These are phyloP conservation scores for Fusarium proliferatum DNA, from an alignment of 2,329 filamentous ascomycete species.

Conservation along the genomic window DNA sequence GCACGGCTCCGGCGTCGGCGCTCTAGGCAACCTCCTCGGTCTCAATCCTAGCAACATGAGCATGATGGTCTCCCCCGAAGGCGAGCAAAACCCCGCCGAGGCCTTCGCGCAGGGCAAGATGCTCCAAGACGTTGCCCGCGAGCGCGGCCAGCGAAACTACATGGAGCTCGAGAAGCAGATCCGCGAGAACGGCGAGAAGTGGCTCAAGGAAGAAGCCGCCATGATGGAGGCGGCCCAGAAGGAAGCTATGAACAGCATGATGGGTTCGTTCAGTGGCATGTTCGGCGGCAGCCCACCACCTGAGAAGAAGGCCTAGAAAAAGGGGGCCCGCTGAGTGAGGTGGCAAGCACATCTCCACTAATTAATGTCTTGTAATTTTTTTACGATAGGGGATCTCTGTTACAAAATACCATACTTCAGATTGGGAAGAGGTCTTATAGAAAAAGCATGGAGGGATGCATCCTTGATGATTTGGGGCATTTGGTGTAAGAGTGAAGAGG, in stretches of 20 bases:
- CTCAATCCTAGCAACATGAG: conserved; percentile 77
- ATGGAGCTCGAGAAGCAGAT: conserved; percentile 91
- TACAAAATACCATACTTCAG: conserved; percentile 23
- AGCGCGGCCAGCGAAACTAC: conserved; percentile 91
- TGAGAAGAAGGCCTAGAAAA: conserved; percentile 42
- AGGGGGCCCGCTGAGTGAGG: conserved; percentile 1
- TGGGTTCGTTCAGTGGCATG: conserved; percentile 70
- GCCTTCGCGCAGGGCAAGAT: conserved; percentile 94
- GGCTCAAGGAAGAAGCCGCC: conserved; percentile 92
- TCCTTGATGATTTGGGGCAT: conserved; percentile 10
- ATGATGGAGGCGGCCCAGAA: conserved; percentile 90
- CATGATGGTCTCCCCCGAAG: conserved; percentile 69
- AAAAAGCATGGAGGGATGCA: conserved; percentile 29
- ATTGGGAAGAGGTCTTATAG: conserved; percentile 32
- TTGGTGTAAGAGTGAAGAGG: conserved; percentile 30
- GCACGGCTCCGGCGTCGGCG: conserved; percentile 70
- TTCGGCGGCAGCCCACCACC: conserved; percentile 39
- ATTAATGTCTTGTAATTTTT: conserved; percentile 47
- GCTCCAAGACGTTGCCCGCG: conserved; percentile 92
- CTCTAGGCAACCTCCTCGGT: conserved; percentile 78
- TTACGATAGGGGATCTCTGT: conserved; percentile 17
- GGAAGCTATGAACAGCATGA: conserved; percentile 93
- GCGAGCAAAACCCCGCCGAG: conserved; percentile 77
- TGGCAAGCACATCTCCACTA: conserved; percentile 45
- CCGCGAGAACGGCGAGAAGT: conserved; percentile 91